A percentile compares a stretch with the other conserved stretches of the same genome.
phyloP scores from a whole-genome alignment of 2,329 filamentous ascomycete genomes.

The Epicoccum nigrum region DNA sequence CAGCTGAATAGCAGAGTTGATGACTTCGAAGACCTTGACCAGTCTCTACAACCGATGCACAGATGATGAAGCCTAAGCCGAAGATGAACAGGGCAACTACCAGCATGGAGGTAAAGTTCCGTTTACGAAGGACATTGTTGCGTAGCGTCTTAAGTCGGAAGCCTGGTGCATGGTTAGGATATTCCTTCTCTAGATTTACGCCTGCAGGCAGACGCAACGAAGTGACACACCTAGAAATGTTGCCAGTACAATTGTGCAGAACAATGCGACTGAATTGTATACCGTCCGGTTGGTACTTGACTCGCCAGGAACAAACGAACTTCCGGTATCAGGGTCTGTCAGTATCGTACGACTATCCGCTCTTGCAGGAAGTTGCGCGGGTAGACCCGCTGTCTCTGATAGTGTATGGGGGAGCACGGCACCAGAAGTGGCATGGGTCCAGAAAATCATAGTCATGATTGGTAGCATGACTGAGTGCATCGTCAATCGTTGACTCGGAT shows the following conservation, averaged over 20 bases:
- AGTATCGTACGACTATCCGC: conserved; percentile 13
- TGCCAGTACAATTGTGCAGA: conserved; percentile 14
- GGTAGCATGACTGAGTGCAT: neutral
- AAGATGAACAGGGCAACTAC: conserved; percentile 20
- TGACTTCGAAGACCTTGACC: conserved; percentile 33
- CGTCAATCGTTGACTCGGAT: neutral
- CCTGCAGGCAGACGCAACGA: too few relatives aligned
- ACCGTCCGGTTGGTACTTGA: conserved; percentile 18
- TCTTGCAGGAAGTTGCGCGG: neutral
- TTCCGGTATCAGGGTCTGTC: conserved; percentile 19
- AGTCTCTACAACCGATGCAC: conserved; percentile 31
- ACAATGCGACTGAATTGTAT: conserved; percentile 18
- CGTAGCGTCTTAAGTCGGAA: conserved; percentile 19
- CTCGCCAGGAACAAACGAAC: conserved; percentile 15
- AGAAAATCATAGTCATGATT: conserved; percentile 2
- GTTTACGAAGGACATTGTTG: conserved; percentile 20
- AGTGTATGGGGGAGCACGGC: neutral
- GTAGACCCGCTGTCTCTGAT: neutral
- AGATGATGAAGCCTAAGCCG: conserved; percentile 22
- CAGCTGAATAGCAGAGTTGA: conserved; percentile 39
- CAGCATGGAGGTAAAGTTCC: conserved; percentile 26
- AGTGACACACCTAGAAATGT: conserved; percentile 14
- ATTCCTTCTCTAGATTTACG: neutral
- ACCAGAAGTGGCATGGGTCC: neutral
- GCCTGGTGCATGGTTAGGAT: conserved; percentile 2